Base-by-base conservation (phyloP, 768 basidiomycete genomes). In the Hericium coralloides region DNA sequence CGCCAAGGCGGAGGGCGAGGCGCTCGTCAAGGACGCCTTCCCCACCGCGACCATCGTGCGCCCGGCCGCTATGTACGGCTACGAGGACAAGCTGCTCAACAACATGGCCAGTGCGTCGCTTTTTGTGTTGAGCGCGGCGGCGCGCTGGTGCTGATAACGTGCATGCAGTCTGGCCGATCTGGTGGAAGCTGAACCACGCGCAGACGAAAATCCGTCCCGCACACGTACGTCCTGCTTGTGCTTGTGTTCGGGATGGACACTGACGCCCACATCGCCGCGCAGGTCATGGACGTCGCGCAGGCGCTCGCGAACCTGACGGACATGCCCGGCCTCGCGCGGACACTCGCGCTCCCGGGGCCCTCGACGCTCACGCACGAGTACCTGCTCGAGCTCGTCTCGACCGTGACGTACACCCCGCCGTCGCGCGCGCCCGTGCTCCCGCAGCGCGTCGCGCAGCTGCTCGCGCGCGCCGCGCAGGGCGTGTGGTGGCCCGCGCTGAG, bases 261-360 rank as follows among this genome's bases (percentile, higher is more conserved):
- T 23, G 56, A 55, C 60, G 26, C 25, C 23, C 12, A 37, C 50
- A n/a, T 45, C 14, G 15, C 4, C 6, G 2, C 45, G 8, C 63
- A 94, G 92, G 91, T 97, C 22, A 71, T 95, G 66, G 95, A 99
- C 66, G 91, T 98, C 56, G 95, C 97, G 10, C 88, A 95, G 70
- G 95, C 85, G 5, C 79, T 98, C 55, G 77, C 80, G n/a, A 90
- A 91, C 73, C 72, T 92, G 59, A 80, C 89, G 71, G 66, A 75
- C 17, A 76, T 79, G 48, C 79, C 85, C 43, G 82, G 83, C 52
- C 65, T 83, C 20, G 72, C 85, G 43, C 79, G 83, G 36, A 92
- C 85, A 8, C 72, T 93, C 65, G 81, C 82, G 55, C 85, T 99
- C 49, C 91, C 95, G 48, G 97, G 97, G 2, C 95, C 95, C 0